Evolutionary conservation across 495 filamentous ascomycete genomes (phyloP), one percentile per base, ranked within the genome.

Genomic region (Neurospora sp.): DNA sequence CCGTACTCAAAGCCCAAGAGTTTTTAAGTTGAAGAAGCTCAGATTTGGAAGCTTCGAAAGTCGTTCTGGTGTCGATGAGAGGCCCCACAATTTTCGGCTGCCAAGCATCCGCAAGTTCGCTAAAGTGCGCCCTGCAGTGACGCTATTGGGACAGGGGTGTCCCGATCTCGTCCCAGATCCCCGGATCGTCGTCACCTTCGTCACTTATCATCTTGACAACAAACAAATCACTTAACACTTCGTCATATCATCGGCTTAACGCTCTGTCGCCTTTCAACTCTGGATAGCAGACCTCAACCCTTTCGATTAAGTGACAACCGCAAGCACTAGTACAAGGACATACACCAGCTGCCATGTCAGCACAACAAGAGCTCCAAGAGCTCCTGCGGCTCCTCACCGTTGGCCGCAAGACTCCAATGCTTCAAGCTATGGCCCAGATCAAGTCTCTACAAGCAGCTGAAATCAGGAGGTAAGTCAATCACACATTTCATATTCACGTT

Each of bases 311-410:
- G 15, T 0, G 9, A 1, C 28, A 36, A 34, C 5, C 24, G 1
- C 28, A 36, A 66, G 28, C 28, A 34, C 24, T 8, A 66, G 54
- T 34, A 19, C 54, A 34, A 34, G 15, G 6, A 34, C 6, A 34
- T 4, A 34, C 0, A 66, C 54, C 54, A 34, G 54, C 54, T 66
- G 54, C 54, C 54, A 88, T 88, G 86, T 83, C 85, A 9, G 78
- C 86, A 31, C 85, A 85, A 75, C 83, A 87, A 73, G 88, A 92
- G 73, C 83, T 93, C 15, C 90, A 92, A 79, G 84, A 88, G 66
- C 84, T 95, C n/a, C 84, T 95, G 59, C 91, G 92, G 69, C 91
- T 96, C 70, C 86, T 95, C 39, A 91, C 92, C 1, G 89, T 91
- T 76, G 89, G 91, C 78, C 83, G 86, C 75, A 94, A 92, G 78